Conservation (phyloP, 2,329 filamentous ascomycete genomes). For the Monosporascus sp. region DNA sequence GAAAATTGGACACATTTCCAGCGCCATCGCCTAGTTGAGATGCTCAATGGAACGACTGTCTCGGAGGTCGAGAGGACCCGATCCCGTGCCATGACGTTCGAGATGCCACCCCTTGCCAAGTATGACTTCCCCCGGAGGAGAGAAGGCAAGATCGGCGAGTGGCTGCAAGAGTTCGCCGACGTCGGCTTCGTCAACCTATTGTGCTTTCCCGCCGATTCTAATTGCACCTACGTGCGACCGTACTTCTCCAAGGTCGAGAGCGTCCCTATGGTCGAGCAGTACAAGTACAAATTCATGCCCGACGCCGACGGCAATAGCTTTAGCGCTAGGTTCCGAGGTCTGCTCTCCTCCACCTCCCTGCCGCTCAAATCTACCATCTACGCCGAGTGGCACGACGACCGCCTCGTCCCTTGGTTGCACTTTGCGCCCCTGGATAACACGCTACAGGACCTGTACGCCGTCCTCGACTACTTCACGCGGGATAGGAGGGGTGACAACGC, state of each 20-base stretch:
- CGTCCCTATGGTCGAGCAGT: conserved; percentile 31
- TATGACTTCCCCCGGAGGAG: conserved; percentile 39
- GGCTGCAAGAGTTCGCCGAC: conserved; percentile 20
- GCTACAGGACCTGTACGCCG: conserved; percentile 52
- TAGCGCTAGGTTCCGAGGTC: conserved; percentile 44
- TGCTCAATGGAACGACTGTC: conserved; percentile 62
- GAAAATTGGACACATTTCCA: conserved; percentile 65
- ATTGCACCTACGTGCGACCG: conserved; percentile 21
- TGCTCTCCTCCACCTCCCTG: conserved; percentile 50
- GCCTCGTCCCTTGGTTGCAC: conserved; percentile 57
- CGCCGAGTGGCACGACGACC: conserved; percentile 59
- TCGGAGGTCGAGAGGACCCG: conserved; percentile 37
- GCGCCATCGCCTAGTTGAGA: conserved; percentile 64
- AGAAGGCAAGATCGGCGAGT: conserved; percentile 19
- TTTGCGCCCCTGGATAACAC: conserved; percentile 58
- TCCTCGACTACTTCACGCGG: conserved; percentile 53
- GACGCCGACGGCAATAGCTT: conserved; percentile 57
- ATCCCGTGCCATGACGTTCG: conserved; percentile 42
- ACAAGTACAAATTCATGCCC: conserved; percentile 48
- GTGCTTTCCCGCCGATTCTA: conserved; percentile 22
- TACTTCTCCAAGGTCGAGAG: conserved; percentile 14
- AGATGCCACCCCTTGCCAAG: conserved; percentile 34
- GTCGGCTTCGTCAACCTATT: conserved; percentile 24
- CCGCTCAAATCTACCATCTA: conserved; percentile 60
- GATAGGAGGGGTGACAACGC: conserved; percentile 34